Evolutionary conservation across 2,329 filamentous ascomycete genomes (phyloP).

Genomic region (Dryadomyces sulphureus): DNA sequence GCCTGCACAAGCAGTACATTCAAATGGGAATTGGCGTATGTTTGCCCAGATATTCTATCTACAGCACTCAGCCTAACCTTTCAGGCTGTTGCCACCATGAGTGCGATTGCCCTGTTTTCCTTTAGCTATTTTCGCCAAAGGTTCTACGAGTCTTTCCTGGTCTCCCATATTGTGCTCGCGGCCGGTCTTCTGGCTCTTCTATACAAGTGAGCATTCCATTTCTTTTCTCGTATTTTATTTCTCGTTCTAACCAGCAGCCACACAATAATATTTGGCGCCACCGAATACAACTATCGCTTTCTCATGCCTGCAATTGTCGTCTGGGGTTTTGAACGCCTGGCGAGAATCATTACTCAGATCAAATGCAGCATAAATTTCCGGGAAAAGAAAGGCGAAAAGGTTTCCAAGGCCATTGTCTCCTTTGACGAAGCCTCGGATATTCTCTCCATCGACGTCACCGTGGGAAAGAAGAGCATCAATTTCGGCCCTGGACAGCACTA

Average conservation of each 20-base stretch:
- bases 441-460: constrained; percentile 1
- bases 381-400: not conserved
- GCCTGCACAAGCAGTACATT: not conserved
- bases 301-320: constrained; percentile 7
- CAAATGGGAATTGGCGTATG: constrained; percentile 1
- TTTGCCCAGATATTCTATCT: not conserved
- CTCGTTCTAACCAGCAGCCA: constrained; percentile 3
- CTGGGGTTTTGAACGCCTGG: constrained; percentile 10
- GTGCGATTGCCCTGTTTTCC: constrained; percentile 28
- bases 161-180: constrained; percentile 25
- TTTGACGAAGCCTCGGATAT: constrained; percentile 2
- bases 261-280: constrained; percentile 5
- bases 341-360: constrained; percentile 26
- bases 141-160: constrained; percentile 35
- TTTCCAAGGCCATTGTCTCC: not conserved
- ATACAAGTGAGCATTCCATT: constrained; percentile 3
- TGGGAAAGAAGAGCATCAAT: not conserved
- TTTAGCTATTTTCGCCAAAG: constrained; percentile 35
- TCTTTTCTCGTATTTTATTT: not conserved
- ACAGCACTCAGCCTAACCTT: not conserved
- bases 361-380: constrained; percentile 21
- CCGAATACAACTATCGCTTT: constrained; percentile 9
- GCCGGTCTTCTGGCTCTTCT: constrained; percentile 24
- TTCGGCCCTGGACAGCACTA: constrained; percentile 26
- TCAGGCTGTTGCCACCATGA: constrained; percentile 27